Evolutionary conservation across 768 basidiomycete species (phyloP), one percentile per base, ranked within the genome.

Genomic region (Tylopilus sp.): DNA sequence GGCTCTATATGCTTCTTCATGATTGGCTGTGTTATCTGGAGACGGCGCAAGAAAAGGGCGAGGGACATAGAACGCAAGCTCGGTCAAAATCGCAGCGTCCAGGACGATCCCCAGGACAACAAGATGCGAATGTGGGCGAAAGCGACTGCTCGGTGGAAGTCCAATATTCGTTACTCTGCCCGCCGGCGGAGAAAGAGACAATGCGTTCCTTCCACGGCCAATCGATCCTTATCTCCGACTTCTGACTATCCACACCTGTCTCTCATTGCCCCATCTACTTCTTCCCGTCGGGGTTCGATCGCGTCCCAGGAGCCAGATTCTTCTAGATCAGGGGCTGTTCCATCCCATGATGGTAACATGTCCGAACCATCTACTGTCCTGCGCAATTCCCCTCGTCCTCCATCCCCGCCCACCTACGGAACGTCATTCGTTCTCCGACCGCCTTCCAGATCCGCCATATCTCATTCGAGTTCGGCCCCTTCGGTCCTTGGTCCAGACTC

Each of bases 141-240:
- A 54, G 86, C 87, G 3, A 82, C 80, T 2, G 82, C 82, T 9
- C 78, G 85, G 40, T 91, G 88, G 88, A 82, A 76, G 57, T 80
- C 79, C 3, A 83, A 84, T 48, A 77, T 81, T 11, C 80, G 82
- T 25, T 75, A 80, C 52, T 72, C 80, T n/a, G 81, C 82, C 9
- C 79, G 86, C 33, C 80, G 82, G 45, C 76, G 88, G 51, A 76
- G 78, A 38, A 67, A 56, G 42, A 61, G 37, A 48, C 45, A 53
- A 4, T 2, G 31, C 9, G 26, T 19, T 17, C 21, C 58, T 42
- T 47, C 56, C 13, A 21, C 25, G 19, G 11, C 6, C 34, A 41
- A 43, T 54, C 62, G 55, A 40, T 48, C 66, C 6, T 51, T 17
- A 52, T 70, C 66, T 30, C 68, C 65, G 6, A 42, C 49, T 21